A percentile compares a stretch with the other conserved stretches of the same genome.
Conservation (phyloP, 257 asterid species). For the Solanum commersonii region DNA sequence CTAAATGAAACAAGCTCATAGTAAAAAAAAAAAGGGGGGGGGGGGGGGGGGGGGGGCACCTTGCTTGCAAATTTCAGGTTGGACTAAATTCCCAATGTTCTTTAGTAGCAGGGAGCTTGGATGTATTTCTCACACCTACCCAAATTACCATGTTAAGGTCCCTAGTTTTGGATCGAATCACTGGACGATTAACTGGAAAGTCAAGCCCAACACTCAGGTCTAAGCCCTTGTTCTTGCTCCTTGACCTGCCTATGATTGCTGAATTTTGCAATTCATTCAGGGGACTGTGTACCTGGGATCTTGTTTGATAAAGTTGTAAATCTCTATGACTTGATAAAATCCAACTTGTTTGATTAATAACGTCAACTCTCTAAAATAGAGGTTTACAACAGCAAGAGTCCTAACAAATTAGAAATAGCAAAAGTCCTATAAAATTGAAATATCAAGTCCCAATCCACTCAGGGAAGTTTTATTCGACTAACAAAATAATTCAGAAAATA, state of each 20-base stretch:
- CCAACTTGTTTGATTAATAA: neutral
- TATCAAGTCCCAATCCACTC: neutral
- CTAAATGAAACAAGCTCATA: neutral
- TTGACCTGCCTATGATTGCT: neutral
- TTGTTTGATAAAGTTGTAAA: neutral
- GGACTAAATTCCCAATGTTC: neutral
- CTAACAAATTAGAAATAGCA: neutral
- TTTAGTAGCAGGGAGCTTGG: neutral
- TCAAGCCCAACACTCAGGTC: neutral
- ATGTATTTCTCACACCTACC: neutral
- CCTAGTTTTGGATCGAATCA: neutral
- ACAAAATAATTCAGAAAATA: neutral
- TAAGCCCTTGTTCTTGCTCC: neutral
- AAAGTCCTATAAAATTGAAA: neutral
- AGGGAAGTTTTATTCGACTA: neutral
- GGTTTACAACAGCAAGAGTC: neutral
- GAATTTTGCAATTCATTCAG: neutral
- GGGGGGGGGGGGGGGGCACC: neutral
- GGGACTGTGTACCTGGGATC: neutral
- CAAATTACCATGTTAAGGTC: neutral
- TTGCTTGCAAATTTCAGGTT: neutral
- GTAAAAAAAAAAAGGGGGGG: neutral
- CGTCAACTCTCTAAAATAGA: neutral
- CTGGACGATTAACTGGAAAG: neutral
- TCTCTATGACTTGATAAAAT: neutral